Base-by-base conservation (phyloP, 148 eudicot genomes). In the Mesembryanthemum crystallinum region DNA sequence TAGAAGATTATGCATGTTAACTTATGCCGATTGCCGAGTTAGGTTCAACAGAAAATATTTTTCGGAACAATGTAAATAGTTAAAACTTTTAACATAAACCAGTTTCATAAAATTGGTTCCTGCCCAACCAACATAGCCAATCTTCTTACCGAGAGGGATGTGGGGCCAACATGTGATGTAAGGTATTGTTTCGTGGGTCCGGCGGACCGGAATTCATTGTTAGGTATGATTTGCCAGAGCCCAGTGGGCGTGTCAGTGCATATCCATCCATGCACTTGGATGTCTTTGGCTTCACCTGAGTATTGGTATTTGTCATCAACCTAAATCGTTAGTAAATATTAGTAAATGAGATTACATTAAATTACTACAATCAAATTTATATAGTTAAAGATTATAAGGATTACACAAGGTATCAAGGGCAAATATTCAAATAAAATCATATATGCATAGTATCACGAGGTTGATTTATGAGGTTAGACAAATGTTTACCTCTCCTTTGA, bases 271-370 rank as follows among this genome's bases (percentile, higher is more conserved):
- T 93, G 97, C 7, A 91, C 98, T 45, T 75, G 75, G 57, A 88
- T 91, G 82, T 93, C 94, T 85, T 91, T 88, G 58, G 90, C 85
- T 73, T 91, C 92, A 61, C 84, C 80, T 0, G 92, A 80, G 77
- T 93, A 93, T 67, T 86, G 87, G 75, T 93, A 93, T 73, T 93
- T 93, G 75, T 93, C 98, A 83, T 93, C 98, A 28, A 93, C 96
- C 98, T 92, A 75, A 65, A 79, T 18, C 30, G n/a, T 7, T 42
- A 65, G 8, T 25, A 47, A 6, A 4, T 15, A 65, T 60, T 15
- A 59, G 13, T 28, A 59, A 72, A 37, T n/a, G 28, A 58, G 49
- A 59, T 25, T 4, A 6, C 23, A 14, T 37, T 17, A 24, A 29
- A 42, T 24, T 39, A 21, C 1, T 8, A 24, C 1, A 32, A 57